Evolutionary conservation across 73 alveolate species (phyloP), one percentile per base, ranked within the genome.

Genomic region (Paraurostyla sp.): DNA sequence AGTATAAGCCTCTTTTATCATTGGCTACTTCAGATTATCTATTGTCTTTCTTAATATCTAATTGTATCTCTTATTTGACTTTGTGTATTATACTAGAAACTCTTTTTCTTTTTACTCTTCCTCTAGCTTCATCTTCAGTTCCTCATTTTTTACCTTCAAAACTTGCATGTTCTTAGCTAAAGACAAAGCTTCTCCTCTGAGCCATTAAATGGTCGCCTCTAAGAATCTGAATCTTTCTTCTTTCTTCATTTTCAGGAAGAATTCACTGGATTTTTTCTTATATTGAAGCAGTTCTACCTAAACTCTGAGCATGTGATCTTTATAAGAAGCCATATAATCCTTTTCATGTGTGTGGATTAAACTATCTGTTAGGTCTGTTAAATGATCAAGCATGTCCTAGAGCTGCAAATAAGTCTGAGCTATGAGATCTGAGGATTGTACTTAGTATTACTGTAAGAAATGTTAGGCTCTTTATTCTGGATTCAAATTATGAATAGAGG

Each of bases 261-360:
- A 57, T n/a, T 87, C 93, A 38, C 57, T 33, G 35, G 93, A 68
- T 46, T 57, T 73, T 60, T 76, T 87, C 51, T 87, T 87, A 0
- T 75, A 65, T 13, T 49, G 76, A 36, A 57, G 23, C 2, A 87
- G 75, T 65, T 87, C 93, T 15, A 63, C 32, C 48, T 87, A 41
- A 15, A 87, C 93, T 57, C 76, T 87, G 75, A 87, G 89, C 93
- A 87, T 87, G 52, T 87, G 93, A 16, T 86, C 88, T 38, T 81
- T 87, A 57, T 87, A 87, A 22, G 93, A 71, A n/a, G 45, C 25
- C 7, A 87, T 40, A 43, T 30, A 87, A 38, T 87, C 89, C 45
- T 75, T 20, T 43, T 87, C 86, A 30, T 87, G 83, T 22, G 83
- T 38, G 18, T 32, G 27, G 73, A 87, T 49, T 27, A 87, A 58